A percentile compares a stretch with the other conserved stretches of the same genome.
phyloP scores from a whole-genome alignment of 306 rosid species.

The Medicago truncatula region MtrunA17r5.0-ANR NC_053049.1:41134501-41135000 shows the following conservation, averaged over 20 bases:
- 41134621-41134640: slow-evolving; percentile 33
- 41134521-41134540: slow-evolving; percentile 70
- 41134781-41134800: background rate
- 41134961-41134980: background rate
- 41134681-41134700: slow-evolving; percentile 9
- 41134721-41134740: background rate
- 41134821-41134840: background rate
- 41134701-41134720: background rate
- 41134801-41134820: background rate
- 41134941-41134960: background rate
- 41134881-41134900: background rate
- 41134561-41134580: slow-evolving; percentile 13
- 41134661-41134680: background rate
- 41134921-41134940: background rate
- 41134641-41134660: slow-evolving; percentile 31
- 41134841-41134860: background rate
- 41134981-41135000: background rate
- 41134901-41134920: background rate
- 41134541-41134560: slow-evolving; percentile 60
- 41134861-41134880: background rate
- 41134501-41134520: slow-evolving; percentile 61
- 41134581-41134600: slow-evolving; percentile 12
- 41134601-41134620: slow-evolving; percentile 36
- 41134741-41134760: background rate
- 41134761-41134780: background rate